Evolutionary conservation across 495 filamentous ascomycete genomes (phyloP).

Genomic region (Extremus antarcticus): DNA sequence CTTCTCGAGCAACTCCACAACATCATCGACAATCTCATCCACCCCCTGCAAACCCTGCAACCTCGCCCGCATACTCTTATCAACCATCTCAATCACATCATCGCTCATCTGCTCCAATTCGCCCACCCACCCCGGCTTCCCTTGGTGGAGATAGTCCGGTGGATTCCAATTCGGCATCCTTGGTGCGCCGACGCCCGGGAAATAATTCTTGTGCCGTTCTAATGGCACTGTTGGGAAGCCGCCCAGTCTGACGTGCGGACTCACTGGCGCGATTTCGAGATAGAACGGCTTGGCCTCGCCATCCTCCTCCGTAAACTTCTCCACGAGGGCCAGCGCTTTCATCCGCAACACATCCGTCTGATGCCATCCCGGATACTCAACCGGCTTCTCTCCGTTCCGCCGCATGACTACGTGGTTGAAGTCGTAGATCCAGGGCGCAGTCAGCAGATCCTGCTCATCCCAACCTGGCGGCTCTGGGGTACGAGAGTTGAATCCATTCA

Average conservation of each 20-base stretch:
- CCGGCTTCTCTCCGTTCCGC: constrained; percentile 41
- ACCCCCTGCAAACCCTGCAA: constrained; percentile 53
- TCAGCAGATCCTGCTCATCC: not conserved
- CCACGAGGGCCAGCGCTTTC: constrained; percentile 40
- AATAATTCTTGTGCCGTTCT: constrained; percentile 35
- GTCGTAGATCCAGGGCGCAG: constrained; percentile 51
- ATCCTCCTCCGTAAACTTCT: not conserved
- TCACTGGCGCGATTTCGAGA: constrained; percentile 51
- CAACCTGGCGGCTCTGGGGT: not conserved
- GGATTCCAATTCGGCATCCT: constrained; percentile 38
- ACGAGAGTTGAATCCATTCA: not conserved
- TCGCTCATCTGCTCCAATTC: constrained; percentile 40
- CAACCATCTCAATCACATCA: constrained; percentile 49
- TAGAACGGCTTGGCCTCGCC: constrained; percentile 47
- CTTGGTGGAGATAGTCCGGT: constrained; percentile 24
- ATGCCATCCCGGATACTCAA: constrained; percentile 30
- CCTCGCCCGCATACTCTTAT: constrained; percentile 53
- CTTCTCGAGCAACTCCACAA: constrained; percentile 42
- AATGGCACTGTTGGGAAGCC: constrained; percentile 8
- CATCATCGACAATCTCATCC: constrained; percentile 53
- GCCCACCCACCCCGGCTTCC: constrained; percentile 51
- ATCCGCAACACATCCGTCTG: constrained; percentile 49
- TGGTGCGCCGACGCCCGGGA: constrained; percentile 36
- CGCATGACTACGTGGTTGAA: constrained; percentile 57
- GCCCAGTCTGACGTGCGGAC: constrained; percentile 40